Percentiles rank a stretch among this genome's conserved stretches.
Evolutionary conservation across 768 basidiomycete species (phyloP).

Genomic region (Crepidotus variabilis): DNA sequence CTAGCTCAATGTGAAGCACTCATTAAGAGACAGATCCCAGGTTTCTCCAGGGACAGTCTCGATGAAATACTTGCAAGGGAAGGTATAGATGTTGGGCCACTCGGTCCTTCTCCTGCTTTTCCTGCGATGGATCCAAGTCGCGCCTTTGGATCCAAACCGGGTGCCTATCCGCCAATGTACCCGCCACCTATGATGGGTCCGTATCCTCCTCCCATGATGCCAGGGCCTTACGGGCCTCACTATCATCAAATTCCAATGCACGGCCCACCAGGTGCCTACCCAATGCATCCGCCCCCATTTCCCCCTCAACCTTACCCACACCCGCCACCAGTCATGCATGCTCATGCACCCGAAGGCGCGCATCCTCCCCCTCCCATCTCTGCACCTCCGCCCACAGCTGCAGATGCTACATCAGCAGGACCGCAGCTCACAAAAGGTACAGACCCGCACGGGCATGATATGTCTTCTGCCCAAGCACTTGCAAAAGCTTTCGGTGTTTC

Average conservation of each 20-base stretch:
- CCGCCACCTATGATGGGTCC: constrained; percentile 36
- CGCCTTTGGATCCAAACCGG: constrained; percentile 31
- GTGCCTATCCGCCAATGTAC: constrained; percentile 34
- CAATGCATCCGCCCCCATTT: constrained; percentile 56
- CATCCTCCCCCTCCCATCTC: constrained; percentile 33
- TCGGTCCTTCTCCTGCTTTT: constrained; percentile 21
- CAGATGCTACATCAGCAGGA: constrained; percentile 19
- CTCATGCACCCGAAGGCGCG: constrained; percentile 13
- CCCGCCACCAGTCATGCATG: too few relatives aligned
- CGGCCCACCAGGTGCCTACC: constrained; percentile 41
- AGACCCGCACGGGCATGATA: constrained; percentile 77
- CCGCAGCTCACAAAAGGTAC: constrained; percentile 53
- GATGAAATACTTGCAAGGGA: constrained; percentile 64
- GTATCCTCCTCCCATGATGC: constrained; percentile 31
- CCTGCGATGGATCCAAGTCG: constrained; percentile 26
- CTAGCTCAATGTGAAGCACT: constrained; percentile 76
- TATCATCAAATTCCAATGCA: constrained; percentile 34
- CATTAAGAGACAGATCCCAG: constrained; percentile 68
- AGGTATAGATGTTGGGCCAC: constrained; percentile 49
- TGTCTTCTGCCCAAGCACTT: constrained; percentile 70
- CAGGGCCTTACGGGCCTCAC: constrained; percentile 38
- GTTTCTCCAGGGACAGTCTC: constrained; percentile 62
- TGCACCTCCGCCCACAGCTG: constrained; percentile 24
- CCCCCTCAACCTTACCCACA: constrained; percentile 42
- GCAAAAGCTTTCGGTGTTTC: constrained; percentile 81